Percentiles rank a stretch among this genome's conserved stretches.
Evolutionary conservation across 371 early-diverging fungal genomes (phyloP).

Genomic region (Mortierella polycephala): DNA sequence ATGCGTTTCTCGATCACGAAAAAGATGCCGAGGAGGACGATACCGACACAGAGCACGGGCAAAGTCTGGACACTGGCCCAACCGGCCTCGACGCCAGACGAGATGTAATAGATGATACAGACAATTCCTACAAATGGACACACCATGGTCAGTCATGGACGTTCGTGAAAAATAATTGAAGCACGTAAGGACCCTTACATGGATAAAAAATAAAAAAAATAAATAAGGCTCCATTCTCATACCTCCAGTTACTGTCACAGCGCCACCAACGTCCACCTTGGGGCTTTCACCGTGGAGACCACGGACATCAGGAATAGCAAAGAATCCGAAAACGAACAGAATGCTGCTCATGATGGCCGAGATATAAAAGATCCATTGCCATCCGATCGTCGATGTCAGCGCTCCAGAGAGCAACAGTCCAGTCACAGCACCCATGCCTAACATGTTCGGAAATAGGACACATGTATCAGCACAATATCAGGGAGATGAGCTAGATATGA

Average conservation of each 20-base stretch:
- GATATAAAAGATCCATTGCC: conserved; percentile 52
- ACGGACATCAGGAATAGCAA: conserved; percentile 35
- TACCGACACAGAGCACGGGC: conserved; percentile 34
- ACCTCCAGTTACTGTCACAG: conserved; percentile 41
- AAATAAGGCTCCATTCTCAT: background rate
- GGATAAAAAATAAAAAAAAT: background rate
- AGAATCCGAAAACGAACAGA: conserved; percentile 39
- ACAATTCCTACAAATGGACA: conserved; percentile 20
- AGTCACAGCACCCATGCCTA: conserved; percentile 53
- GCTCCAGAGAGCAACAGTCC: conserved; percentile 52
- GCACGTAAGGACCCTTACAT: no score
- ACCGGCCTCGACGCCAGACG: conserved; percentile 48
- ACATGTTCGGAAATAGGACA: background rate
- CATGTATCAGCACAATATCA: background rate
- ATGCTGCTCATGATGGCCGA: conserved; percentile 44
- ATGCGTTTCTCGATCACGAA: conserved; percentile 35
- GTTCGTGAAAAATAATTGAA: no score
- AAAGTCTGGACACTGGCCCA: conserved; percentile 43
- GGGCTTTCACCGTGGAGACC: conserved; percentile 46
- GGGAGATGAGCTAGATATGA: background rate
- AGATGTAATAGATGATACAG: conserved; percentile 51
- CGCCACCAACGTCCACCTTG: conserved; percentile 43
- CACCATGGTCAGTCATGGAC: background rate
- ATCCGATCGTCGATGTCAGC: conserved; percentile 49
- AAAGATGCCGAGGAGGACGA: conserved; percentile 27